Conservation (phyloP, 2,329 filamentous ascomycete species). For the Colletotrichum agaves region DNA sequence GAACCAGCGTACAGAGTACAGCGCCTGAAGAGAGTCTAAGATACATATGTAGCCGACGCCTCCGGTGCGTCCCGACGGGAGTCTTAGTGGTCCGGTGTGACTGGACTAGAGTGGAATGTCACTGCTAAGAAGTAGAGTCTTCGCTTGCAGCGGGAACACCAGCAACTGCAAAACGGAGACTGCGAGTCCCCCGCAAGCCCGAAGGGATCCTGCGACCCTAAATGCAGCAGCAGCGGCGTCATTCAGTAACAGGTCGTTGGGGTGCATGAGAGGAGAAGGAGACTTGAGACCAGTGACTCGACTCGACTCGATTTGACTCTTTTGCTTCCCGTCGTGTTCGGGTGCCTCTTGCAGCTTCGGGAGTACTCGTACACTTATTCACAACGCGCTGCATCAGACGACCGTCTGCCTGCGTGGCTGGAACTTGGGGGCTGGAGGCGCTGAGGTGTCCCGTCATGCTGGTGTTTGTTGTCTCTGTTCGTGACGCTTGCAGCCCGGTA, state of each 20-base stretch:
- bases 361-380: background rate
- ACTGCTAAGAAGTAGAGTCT: background rate
- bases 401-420: background rate
- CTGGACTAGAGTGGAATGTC: background rate
- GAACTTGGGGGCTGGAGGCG: slow-evolving; percentile 9
- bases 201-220: slow-evolving; percentile 3
- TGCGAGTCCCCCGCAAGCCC: slow-evolving; percentile 29
- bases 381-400: background rate
- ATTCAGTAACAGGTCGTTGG: background rate
- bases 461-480: background rate
- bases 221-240: too few species aligned
- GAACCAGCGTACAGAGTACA: slow-evolving; percentile 10
- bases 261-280: background rate
- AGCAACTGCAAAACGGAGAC: slow-evolving; percentile 20
- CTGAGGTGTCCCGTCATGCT: slow-evolving; percentile 6
- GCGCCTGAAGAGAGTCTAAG: too few species aligned
- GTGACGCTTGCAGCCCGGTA: slow-evolving; percentile 32
- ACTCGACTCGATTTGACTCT: too few species aligned
- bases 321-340: background rate
- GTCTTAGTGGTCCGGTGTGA: background rate
- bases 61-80: background rate
- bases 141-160: background rate
- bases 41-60: slow-evolving; percentile 2
- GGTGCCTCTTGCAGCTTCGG: background rate
- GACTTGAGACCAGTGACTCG: background rate